Evolutionary conservation across 805 yeast genomes (phyloP).

Genomic region (Candida maesae): DNA sequence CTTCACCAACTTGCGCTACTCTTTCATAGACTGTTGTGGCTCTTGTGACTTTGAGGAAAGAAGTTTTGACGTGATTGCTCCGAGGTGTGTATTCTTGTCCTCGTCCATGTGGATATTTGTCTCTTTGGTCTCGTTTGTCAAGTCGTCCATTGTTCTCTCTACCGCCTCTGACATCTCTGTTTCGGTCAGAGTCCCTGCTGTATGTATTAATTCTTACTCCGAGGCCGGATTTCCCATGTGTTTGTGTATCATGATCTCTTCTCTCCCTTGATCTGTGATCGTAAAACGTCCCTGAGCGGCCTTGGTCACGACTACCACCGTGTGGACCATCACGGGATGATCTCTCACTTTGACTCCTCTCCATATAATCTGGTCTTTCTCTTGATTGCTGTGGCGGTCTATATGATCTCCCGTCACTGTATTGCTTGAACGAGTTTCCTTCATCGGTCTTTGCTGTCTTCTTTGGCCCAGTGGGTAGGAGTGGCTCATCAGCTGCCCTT

Average conservation of each 20-base stretch:
- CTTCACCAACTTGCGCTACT: constrained; percentile 94
- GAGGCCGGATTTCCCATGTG: too few species aligned
- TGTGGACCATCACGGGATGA: too few species aligned
- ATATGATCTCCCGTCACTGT: constrained; percentile 9
- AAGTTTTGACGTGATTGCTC: constrained; percentile 5
- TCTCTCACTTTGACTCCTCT: neutral
- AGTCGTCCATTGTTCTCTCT: too few species aligned
- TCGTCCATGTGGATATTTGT: neutral
- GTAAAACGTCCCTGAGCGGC: neutral
- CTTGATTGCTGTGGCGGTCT: constrained; percentile 1
- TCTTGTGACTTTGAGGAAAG: constrained; percentile 24
- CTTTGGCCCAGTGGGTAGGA: constrained; percentile 10
- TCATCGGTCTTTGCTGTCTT: constrained; percentile 1
- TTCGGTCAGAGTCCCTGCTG: too few species aligned
- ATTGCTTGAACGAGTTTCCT: constrained; percentile 2
- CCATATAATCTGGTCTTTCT: too few species aligned
- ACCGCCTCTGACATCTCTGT: neutral
- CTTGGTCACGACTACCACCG: neutral
- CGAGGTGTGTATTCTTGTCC: neutral
- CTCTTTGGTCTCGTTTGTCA: constrained; percentile 6
- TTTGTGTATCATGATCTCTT: too few species aligned
- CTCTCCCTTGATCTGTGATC: constrained; percentile 4
- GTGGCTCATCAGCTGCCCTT: constrained; percentile 4
- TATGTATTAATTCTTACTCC: too few species aligned
- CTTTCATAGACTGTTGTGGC: constrained; percentile 50